These are phyloP conservation scores for Fabrea salina DNA, from an alignment of 169 alveolate species.

Conservation along the genomic window DNA sequence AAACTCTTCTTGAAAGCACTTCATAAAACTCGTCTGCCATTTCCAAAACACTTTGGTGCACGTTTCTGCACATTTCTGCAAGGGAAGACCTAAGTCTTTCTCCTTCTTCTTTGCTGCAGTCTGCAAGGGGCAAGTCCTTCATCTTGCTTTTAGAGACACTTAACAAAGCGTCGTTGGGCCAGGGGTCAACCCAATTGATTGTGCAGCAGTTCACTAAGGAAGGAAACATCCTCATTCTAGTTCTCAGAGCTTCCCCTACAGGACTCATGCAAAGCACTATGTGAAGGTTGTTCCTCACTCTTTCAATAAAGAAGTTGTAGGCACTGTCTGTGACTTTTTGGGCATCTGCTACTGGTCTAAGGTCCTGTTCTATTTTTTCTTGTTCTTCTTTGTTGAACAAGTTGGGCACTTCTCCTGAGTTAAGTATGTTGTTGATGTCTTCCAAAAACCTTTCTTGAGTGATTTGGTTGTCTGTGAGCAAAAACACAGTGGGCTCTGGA, in stretches of 20 bases:
- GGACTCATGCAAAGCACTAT: constrained; percentile 79
- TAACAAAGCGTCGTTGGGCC: constrained; percentile 87
- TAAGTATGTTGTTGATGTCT: constrained; percentile 88
- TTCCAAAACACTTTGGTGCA: constrained; percentile 83
- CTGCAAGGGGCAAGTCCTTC: constrained; percentile 43
- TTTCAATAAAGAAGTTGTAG: constrained; percentile 67
- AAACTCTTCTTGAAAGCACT: constrained; percentile 84
- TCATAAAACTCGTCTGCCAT: constrained; percentile 74
- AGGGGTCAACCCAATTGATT: constrained; percentile 82
- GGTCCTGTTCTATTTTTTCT: constrained; percentile 64
- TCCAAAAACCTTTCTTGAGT: constrained; percentile 86
- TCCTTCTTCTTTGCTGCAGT: constrained; percentile 69
- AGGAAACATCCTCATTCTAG: constrained; percentile 84
- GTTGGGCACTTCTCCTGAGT: constrained; percentile 92
- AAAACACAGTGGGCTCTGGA: constrained; percentile 71
- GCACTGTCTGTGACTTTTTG: constrained; percentile 59
- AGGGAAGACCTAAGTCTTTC: constrained; percentile 59
- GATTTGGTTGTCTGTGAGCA: constrained; percentile 85
- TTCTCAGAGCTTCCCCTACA: constrained; percentile 81
- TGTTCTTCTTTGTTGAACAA: constrained; percentile 78
- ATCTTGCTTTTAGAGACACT: constrained; percentile 76
- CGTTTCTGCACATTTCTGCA: constrained; percentile 80
- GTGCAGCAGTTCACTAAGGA: constrained; percentile 86
- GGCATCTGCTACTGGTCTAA: constrained; percentile 62
- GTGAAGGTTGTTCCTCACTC: constrained; percentile 79